Evolutionary conservation across 306 rosid species (phyloP), one percentile per base, ranked within the genome.

Genomic region (Quercus parvula): DNA sequence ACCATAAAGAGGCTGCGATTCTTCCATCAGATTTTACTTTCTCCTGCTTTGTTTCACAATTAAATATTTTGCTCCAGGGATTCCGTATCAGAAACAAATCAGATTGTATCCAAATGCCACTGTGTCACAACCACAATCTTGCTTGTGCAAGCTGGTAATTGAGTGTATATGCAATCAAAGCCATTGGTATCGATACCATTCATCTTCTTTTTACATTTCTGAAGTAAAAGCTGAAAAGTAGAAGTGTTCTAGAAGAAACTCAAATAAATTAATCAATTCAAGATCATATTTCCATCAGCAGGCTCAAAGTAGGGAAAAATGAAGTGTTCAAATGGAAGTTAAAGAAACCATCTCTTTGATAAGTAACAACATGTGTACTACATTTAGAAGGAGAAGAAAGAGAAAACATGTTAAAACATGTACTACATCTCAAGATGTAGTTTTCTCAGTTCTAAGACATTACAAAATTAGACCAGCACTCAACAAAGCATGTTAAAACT

Each of bases 21-120:
- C 85, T 61, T 87, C 92, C 98, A 91, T 91, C 66, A 76, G 68
- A 73, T 35, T 76, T 61, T 49, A 56, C 58, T 80, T 74, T 76
- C 44, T 82, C 59, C 76, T 58, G 31, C 75, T 64, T 79, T 57
- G 25, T 54, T 44, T 55, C 9, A 78, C 51, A 79, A 72, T 79
- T 27, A 56, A 64, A 52, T 46, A 44, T 64, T 76, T 71, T 19
- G 33, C 73, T 57, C 70, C 35, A 49, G 68, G 51, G 58, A 68
- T 72, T 68, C 71, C 20, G 28, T 75, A 55, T 75, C 27, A 57
- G 75, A 56, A 75, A 49, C 69, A 81, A 19, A 81, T 56, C 56
- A 46, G 64, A 68, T n/a, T 13, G 30, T n/a, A 81, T 49, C 17
- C 8, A 46, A 83, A 78, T 59, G 57, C 41, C 46, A 66, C 74